Base-by-base conservation (phyloP, 495 filamentous ascomycete species). In the Aspergillus saccharolyticus region DNA sequence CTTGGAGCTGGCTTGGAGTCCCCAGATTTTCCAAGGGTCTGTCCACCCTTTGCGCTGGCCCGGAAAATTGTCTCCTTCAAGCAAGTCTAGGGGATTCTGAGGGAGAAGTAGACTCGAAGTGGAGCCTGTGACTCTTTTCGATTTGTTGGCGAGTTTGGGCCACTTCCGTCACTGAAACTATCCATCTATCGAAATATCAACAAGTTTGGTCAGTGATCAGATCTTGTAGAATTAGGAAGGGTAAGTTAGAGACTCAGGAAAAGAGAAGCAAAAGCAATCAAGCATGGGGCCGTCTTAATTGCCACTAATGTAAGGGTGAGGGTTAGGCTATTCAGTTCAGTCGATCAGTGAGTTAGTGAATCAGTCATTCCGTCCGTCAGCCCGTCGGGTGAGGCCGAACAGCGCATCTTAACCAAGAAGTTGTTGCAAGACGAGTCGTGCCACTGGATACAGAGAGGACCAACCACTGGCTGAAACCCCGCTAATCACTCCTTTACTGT, bases 381-480 rank as follows among this genome's bases (percentile, higher is more conserved):
- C 2, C 33, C 7, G 33, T 50, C 39, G 44, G 54, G 21, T 48
- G 46, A 57, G 39, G 42, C 46, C 42, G 28, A 51, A 61, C 43
- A 39, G 33, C 33, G 33, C 33, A 39, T 39, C 33, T 39, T 8
- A 39, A 39, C 33, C 33, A 39, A 39, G 33, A 39, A 39, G 33
- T 39, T 39, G 33, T 39, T 39, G 33, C 33, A 6, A 39, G 14
- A 39, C 2, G 12, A 39, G 33, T 39, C 33, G 33, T 39, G 33
- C 33, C 33, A 39, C 33, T 39, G 33, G 33, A 39, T 39, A 12
- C 33, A 39, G 14, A 39, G 33, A 12, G 14, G 33, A 12, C 33
- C 33, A 39, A 39, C 47, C 28, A 25, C 12, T 30, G 28, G 18
- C 51, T 58, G 55, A 58, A 58, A 58, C 55, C 55, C 49, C 55